Base-by-base conservation (phyloP, 306 rosid species). In the Lupinus albus region DNA sequence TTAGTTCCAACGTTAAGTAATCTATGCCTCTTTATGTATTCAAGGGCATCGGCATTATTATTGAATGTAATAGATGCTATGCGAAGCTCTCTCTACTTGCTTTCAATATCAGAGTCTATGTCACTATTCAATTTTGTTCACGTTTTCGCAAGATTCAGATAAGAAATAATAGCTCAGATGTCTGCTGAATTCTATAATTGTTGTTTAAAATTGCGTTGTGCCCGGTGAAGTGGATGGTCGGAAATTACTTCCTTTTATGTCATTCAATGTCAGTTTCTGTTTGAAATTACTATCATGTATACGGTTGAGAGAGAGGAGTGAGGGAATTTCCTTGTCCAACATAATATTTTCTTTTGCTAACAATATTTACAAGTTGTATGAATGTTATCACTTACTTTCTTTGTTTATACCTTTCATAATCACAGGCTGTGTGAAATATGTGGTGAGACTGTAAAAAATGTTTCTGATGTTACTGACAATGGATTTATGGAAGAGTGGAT, bases 381-480 rank as follows among this genome's bases (percentile, higher is more conserved):
- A 61, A 20, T 49, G 11, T 38, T 20, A 18, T 47, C 42, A 8
- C 41, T 8, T 5, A 39, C 33, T n/a, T n/a, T n/a, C n/a, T n/a
- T n/a, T n/a, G n/a, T n/a, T n/a, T 17, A 54, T 45, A 28, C 61
- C 55, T 60, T 65, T 33, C 16, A 9, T 61, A 52, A 14, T 38
- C 42, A 67, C 89, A 91, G 97, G 77, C 33, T 75, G 20, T 91
- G 97, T 14, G 97, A 91, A 82, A 91, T 91, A 57, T 91, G 97
- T n/a, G 93, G 95, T 0, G 85, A 86, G 86, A 84, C 82, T 2
- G 97, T 92, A 0, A 82, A 74, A 51, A 91, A 86, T 59, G 71
- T 91, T n/a, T 59, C 84, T 0, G 86, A 81, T 25, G 72, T 76
- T 15, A 75, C 66, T 51, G 83, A 77, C 68, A 68, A 62, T 64